phyloP scores from a whole-genome alignment of 1,284 basidiomycete species.

The Anthracocystis panici-leucophaei region DNA sequence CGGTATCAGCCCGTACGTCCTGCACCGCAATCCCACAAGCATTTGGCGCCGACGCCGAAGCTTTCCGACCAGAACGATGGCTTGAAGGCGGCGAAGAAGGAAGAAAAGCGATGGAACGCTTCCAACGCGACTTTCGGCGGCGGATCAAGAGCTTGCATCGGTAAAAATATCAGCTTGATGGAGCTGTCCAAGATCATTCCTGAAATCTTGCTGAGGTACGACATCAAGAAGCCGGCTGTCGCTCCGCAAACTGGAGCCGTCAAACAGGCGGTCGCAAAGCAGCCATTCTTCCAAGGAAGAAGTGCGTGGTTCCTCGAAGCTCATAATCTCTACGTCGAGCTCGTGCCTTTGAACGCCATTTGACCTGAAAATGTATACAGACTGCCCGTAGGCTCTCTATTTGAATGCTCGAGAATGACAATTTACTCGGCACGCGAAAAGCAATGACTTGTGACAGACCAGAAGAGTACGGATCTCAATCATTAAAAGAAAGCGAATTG shows the following conservation, averaged over 20 bases:
- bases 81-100: constrained; percentile 52
- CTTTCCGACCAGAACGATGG: constrained; percentile 64
- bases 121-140: constrained; percentile 57
- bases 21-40: constrained; percentile 56
- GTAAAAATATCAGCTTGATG: constrained; percentile 65
- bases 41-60: constrained; percentile 57
- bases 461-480: neutral
- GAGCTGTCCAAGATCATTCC: constrained; percentile 63
- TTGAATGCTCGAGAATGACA: neutral
- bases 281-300: constrained; percentile 37
- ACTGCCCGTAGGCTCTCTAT: neutral
- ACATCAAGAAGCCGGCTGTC: constrained; percentile 39
- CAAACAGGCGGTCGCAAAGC: neutral
- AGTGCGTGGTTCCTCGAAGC: constrained; percentile 52
- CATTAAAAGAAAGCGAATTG: no score
- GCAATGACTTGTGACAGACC: neutral
- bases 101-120: constrained; percentile 43
- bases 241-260: neutral
- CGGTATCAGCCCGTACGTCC: constrained; percentile 60
- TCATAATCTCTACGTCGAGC: constrained; percentile 44
- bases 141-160: constrained; percentile 60
- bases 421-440: neutral
- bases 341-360: constrained; percentile 26
- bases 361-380: constrained; percentile 1
- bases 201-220: constrained; percentile 53